These are phyloP conservation scores for Alternaria novae-zelandiae DNA, from an alignment of 2,329 filamentous ascomycete species.

Conservation along the genomic window DNA sequence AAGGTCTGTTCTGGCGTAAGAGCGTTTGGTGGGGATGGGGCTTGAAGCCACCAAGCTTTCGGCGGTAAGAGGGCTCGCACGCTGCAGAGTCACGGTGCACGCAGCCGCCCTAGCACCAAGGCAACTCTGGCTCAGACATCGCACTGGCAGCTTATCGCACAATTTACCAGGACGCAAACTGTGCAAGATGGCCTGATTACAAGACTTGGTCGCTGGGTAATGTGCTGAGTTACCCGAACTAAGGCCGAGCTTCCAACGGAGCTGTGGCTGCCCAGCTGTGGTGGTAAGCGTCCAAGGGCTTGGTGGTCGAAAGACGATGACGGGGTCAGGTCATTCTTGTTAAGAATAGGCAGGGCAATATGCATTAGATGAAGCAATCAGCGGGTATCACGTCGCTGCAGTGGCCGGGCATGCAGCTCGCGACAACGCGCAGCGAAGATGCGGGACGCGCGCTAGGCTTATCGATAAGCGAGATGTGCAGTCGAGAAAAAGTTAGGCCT, in stretches of 20 bases:
- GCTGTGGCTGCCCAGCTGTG: background rate
- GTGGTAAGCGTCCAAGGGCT: background rate
- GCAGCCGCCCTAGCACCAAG: slow-evolving; percentile 20
- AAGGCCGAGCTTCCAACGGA: background rate
- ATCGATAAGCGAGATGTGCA: slow-evolving; percentile 44
- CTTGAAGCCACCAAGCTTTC: slow-evolving; percentile 9
- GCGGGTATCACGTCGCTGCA: slow-evolving; percentile 3
- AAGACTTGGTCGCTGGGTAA: background rate
- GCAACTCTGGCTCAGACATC: background rate
- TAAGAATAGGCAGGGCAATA: slow-evolving; percentile 12
- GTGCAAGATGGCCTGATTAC: background rate
- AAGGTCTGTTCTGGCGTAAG: background rate
- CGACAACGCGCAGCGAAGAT: slow-evolving; percentile 7
- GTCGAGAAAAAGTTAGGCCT: slow-evolving; percentile 27
- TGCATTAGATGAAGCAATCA: slow-evolving; percentile 11
- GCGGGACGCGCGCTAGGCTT: slow-evolving; percentile 21
- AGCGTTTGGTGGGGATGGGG: slow-evolving; percentile 4
- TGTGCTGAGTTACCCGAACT: background rate
- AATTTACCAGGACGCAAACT: background rate
- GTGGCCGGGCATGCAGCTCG: slow-evolving; percentile 7
- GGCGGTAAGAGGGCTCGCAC: slow-evolving; percentile 17
- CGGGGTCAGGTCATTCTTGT: background rate
- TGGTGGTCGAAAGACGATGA: background rate
- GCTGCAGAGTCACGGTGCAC: slow-evolving; percentile 1
- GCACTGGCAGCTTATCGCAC: background rate